These are phyloP conservation scores for Lablab purpureus DNA, from an alignment of 306 rosid genomes.

Conservation along the genomic window DNA sequence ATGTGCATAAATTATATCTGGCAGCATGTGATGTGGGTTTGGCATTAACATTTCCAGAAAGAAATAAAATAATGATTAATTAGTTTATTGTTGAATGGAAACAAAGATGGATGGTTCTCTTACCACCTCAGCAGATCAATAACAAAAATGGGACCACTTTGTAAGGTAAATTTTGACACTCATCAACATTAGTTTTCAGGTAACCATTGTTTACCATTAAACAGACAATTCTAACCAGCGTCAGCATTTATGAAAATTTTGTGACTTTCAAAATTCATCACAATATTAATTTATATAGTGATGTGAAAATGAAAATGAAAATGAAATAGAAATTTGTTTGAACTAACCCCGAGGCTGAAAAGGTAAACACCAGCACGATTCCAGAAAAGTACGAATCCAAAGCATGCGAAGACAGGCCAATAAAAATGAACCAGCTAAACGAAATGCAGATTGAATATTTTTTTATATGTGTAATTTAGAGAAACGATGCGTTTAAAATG, in stretches of 20 bases:
- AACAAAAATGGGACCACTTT: not conserved
- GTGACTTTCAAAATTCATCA: too few relatives aligned
- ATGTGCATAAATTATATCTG: not conserved
- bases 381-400: slow-evolving; percentile 17
- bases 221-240: too few relatives aligned
- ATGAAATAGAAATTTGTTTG: too few relatives aligned
- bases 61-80: not conserved
- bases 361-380: not conserved
- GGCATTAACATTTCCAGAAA: not conserved
- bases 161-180: not conserved
- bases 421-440: slow-evolving; percentile 8
- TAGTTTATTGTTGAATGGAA: too few relatives aligned
- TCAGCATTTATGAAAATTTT: too few relatives aligned
- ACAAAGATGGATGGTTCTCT: not conserved
- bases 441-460: not conserved
- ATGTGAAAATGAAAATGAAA: too few relatives aligned
- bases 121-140: not conserved
- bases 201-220: not conserved
- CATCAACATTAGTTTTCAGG: not conserved
- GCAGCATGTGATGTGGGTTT: not conserved
- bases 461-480: too few relatives aligned
- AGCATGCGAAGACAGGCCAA: slow-evolving; percentile 32
- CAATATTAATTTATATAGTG: too few relatives aligned
- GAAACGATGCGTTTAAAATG: too few relatives aligned
- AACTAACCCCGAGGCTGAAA: too few relatives aligned